These are phyloP conservation scores for Solanum phureja DNA, from an alignment of 257 asterid genomes.

Conservation along the genomic window DNA sequence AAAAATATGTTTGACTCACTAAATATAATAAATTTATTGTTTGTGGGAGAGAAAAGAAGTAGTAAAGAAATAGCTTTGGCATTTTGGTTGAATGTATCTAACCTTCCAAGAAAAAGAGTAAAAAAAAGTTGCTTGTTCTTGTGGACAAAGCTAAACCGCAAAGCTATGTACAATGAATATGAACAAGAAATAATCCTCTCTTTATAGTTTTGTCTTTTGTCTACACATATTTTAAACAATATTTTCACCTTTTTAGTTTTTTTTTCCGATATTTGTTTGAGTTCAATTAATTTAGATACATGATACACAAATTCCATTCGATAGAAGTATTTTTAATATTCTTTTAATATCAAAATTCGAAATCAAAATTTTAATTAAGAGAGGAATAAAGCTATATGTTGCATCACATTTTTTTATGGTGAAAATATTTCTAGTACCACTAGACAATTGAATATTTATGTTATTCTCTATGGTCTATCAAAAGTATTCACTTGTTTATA, in stretches of 20 bases:
- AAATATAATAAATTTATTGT: neutral
- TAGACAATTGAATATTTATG: neutral
- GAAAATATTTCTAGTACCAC: neutral
- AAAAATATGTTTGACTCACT: neutral
- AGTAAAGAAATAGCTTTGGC: neutral
- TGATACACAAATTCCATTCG: fast-evolving
- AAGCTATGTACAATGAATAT: neutral
- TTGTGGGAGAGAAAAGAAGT: neutral
- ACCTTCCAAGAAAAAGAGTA: neutral
- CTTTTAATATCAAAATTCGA: too few species aligned
- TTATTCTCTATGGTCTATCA: too few species aligned
- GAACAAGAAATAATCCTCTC: neutral
- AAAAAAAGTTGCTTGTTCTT: neutral
- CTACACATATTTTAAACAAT: neutral
- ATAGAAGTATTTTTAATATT: too few species aligned
- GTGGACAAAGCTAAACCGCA: neutral
- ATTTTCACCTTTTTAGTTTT: neutral
- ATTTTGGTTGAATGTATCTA: neutral
- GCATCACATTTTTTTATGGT: neutral
- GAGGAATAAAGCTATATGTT: neutral
- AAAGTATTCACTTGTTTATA: too few species aligned
- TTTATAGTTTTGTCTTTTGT: neutral
- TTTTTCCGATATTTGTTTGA: too few species aligned
- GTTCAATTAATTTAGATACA: too few species aligned
- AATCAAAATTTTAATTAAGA: too few species aligned